These are phyloP conservation scores for Globisporangium irregulare DNA, from an alignment of 352 stramenopile genomes.

Conservation along the genomic window DNA sequence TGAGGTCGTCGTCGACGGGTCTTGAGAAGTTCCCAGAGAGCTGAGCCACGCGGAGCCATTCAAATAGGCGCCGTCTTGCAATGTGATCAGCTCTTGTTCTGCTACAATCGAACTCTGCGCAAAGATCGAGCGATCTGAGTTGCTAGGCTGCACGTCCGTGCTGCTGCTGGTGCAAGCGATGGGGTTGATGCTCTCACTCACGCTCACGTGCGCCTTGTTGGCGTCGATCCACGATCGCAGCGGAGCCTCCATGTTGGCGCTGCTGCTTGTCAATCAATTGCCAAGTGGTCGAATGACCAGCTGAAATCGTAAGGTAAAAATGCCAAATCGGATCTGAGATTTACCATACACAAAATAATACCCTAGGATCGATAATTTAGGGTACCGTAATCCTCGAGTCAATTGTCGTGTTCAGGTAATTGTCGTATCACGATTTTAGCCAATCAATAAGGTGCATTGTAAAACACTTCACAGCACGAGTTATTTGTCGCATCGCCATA, in stretches of 20 bases:
- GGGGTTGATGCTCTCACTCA: constrained; percentile 40
- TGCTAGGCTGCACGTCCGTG: constrained; percentile 18
- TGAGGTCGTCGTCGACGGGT: constrained; percentile 1
- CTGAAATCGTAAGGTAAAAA: neutral
- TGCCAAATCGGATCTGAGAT: neutral
- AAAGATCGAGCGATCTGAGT: constrained; percentile 50
- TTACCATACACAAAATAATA: no score
- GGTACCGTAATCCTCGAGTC: no score
- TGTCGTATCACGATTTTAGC: no score
- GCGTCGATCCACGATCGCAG: constrained; percentile 40
- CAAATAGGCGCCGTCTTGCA: constrained; percentile 38
- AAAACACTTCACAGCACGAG: neutral
- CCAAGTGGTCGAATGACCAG: neutral
- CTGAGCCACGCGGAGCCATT: constrained; percentile 48
- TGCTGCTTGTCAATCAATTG: neutral
- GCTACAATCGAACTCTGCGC: constrained; percentile 28
- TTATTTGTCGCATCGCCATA: neutral
- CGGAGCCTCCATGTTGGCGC: constrained; percentile 4
- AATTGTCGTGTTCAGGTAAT: no score
- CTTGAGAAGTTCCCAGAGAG: constrained; percentile 8
- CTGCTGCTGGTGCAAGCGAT: constrained; percentile 18
- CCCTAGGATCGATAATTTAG: no score
- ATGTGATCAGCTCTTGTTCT: constrained; percentile 37
- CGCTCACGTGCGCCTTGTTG: constrained; percentile 28
- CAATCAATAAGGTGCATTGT: no score